These are phyloP conservation scores for Gossypium aridum DNA, from an alignment of 441 rosid species.

Conservation along the genomic window DNA sequence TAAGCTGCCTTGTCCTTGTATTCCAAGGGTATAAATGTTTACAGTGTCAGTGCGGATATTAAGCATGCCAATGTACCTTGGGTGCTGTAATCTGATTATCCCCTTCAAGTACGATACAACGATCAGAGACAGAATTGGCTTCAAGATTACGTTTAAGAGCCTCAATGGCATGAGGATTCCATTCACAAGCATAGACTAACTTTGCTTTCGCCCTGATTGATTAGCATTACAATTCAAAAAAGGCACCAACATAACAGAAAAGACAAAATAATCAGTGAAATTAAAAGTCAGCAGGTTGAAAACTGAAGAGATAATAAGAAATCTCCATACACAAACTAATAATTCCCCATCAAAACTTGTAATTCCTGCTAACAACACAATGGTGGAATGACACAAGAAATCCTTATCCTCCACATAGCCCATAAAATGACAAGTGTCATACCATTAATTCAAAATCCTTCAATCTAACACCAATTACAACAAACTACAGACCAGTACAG, in stretches of 20 bases:
- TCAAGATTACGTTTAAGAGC: slow-evolving; percentile 66
- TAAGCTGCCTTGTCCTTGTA: neutral
- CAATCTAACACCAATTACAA: neutral
- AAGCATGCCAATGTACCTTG: slow-evolving; percentile 35
- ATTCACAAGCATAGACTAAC: slow-evolving; percentile 88
- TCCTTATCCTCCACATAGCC: neutral
- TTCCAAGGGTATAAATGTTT: neutral
- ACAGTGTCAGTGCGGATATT: neutral
- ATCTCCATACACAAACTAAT: neutral
- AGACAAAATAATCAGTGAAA: neutral
- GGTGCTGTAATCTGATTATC: slow-evolving; percentile 75
- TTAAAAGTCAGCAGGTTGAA: neutral
- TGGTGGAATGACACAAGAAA: neutral
- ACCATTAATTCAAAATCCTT: neutral
- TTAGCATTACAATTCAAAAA: slow-evolving; percentile 3
- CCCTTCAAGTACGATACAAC: slow-evolving; percentile 78
- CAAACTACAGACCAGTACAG: neutral
- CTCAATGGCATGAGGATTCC: slow-evolving; percentile 88
- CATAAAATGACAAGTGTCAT: neutral
- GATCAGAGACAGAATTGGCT: slow-evolving; percentile 67
- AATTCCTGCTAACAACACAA: neutral
- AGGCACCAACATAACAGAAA: neutral
- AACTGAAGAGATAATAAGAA: neutral
- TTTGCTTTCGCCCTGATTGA: slow-evolving; percentile 76
- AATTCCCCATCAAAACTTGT: slow-evolving; percentile 4